Base-by-base conservation (phyloP, 441 rosid species). In the Corymbia citriodora region DNA sequence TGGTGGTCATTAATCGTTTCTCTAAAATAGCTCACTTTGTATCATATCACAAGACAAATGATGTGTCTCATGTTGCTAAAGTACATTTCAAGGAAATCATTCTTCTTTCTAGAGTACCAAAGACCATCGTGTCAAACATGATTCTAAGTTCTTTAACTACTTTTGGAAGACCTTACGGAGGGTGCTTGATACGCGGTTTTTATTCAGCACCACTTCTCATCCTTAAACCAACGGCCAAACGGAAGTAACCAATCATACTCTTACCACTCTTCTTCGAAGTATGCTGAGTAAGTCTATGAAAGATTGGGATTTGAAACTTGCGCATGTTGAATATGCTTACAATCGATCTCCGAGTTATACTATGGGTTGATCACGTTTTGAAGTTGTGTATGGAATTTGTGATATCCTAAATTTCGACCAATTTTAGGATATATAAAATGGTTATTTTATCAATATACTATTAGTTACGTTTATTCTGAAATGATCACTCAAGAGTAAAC, bases 121-220 rank as follows among this genome's bases (percentile, higher is more conserved):
- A 63, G 31, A 29, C 31, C 70, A 63, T 29, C 1, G 0, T 29
- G 70, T 63, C 8, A 0, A 23, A 21, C 5, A 12, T 1, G 70
- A 63, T 63, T 63, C 70, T 29, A 63, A 29, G 70, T 63, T 63
- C 70, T 63, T 63, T 16, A 63, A 16, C 16, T 29, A 63, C 31
- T 63, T 63, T n/a, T 29, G 29, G 70, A 63, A 63, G 33, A 63
- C 6, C 27, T 6, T 27, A 27, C 27, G 6, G 17, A 61, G 68
- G 27, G 27, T 63, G 33, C 0, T 63, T 63, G 29, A 17, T 63
- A 63, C 2, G 0, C 1, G 1, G 27, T 31, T 63, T 16, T 13
- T 29, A 29, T 63, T 63, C 17, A 12, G 29, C 12, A 29, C 31
- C 31, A 27, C 29, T 29, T 63, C 8, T 6, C 70, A 63, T 63